Percentiles rank a stretch among this genome's conserved stretches.
These are phyloP conservation scores for Naganishia sp. DNA, from an alignment of 1,284 basidiomycete genomes.

Conservation along the genomic window DNA sequence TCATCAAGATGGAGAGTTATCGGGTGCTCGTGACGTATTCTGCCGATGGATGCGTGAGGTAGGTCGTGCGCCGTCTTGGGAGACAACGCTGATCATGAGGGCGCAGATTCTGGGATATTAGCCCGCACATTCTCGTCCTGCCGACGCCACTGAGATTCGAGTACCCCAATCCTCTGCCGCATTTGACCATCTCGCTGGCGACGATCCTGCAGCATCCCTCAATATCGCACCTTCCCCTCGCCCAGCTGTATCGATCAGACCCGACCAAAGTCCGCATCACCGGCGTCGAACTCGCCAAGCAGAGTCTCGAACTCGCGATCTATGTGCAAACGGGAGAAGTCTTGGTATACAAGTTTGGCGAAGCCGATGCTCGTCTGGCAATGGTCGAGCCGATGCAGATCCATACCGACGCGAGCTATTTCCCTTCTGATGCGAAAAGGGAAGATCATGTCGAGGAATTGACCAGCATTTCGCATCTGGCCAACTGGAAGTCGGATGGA, in stretches of 20 bases:
- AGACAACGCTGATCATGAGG: not conserved
- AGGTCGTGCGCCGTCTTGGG: not conserved
- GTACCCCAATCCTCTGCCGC: constrained; percentile 63
- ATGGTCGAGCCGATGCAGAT: not conserved
- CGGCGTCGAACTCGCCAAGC: constrained; percentile 63
- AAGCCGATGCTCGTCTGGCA: constrained; percentile 36
- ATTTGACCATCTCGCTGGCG: constrained; percentile 64
- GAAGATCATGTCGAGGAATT: constrained; percentile 43
- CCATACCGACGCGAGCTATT: constrained; percentile 44
- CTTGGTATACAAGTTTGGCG: constrained; percentile 62
- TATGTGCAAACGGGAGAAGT: constrained; percentile 67
- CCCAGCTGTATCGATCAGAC: constrained; percentile 49
- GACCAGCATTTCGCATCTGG: constrained; percentile 47
- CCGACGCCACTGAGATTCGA: constrained; percentile 57
- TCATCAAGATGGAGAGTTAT: constrained; percentile 60
- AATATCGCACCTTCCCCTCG: constrained; percentile 46
- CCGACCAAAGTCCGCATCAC: constrained; percentile 55
- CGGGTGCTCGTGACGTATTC: constrained; percentile 70
- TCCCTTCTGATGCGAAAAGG: constrained; percentile 31
- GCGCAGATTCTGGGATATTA: constrained; percentile 56
- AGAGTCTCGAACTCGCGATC: constrained; percentile 68
- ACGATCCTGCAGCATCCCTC: constrained; percentile 55
- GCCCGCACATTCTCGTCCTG: constrained; percentile 64
- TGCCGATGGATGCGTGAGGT: constrained; percentile 65
- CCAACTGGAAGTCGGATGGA: constrained; percentile 56